Percentiles rank a stretch among this genome's conserved stretches.
These are phyloP conservation scores for Rusavskia elegans DNA, from an alignment of 495 filamentous ascomycete species.

Conservation along the genomic window DNA sequence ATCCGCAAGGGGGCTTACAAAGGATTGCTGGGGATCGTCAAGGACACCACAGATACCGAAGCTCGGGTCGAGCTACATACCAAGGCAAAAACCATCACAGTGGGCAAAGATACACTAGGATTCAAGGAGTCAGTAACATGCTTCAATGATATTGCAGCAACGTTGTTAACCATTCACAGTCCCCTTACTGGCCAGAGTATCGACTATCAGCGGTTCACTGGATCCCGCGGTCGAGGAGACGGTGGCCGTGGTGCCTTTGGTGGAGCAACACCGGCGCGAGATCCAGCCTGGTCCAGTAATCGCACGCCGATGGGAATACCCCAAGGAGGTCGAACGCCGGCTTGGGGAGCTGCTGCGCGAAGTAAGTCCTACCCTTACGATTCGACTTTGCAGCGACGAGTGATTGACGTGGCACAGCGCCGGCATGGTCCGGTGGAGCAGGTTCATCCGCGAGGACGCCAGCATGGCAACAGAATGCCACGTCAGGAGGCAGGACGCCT, in stretches of 20 bases:
- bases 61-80: slow-evolving; percentile 87
- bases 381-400: neutral
- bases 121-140: slow-evolving; percentile 53
- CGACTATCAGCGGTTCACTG: slow-evolving; percentile 45
- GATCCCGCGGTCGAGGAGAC: slow-evolving; percentile 37
- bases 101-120: slow-evolving; percentile 58
- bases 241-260: slow-evolving; percentile 27
- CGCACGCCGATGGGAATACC: slow-evolving; percentile 49
- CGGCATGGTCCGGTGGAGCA: slow-evolving; percentile 38
- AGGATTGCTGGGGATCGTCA: slow-evolving; percentile 85
- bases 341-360: slow-evolving; percentile 35
- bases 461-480: slow-evolving; percentile 19
- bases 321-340: slow-evolving; percentile 49
- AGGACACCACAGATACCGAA: slow-evolving; percentile 70
- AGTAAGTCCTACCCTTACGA: neutral
- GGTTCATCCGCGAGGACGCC: slow-evolving; percentile 14
- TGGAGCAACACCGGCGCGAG: slow-evolving; percentile 18
- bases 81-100: slow-evolving; percentile 70
- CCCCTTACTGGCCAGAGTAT: slow-evolving; percentile 57
- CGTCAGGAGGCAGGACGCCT: slow-evolving; percentile 46
- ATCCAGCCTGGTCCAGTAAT: slow-evolving; percentile 35
- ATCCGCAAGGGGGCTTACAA: slow-evolving; percentile 77
- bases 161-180: slow-evolving; percentile 17
- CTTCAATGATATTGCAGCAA: neutral
- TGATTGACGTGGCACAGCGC: slow-evolving; percentile 21